These are phyloP conservation scores for Cyclostephanos tholiformis DNA, from an alignment of 108 stramenopile genomes.

Conservation along the genomic window DNA sequence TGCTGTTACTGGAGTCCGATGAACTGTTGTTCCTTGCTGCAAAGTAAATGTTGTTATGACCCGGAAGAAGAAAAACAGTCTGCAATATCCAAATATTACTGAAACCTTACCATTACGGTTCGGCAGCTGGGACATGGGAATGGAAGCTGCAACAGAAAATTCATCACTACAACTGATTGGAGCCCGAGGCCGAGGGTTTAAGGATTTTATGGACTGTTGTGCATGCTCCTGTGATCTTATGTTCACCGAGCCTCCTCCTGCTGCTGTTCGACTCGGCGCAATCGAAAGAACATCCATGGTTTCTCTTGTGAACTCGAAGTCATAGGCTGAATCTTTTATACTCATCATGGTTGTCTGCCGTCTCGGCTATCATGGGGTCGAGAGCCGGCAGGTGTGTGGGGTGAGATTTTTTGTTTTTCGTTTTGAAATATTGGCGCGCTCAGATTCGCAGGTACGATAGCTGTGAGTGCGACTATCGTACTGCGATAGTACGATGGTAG, in stretches of 20 bases:
- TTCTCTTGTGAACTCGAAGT: slow-evolving; percentile 19
- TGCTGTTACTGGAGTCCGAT: neutral
- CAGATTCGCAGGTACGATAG: too few species aligned
- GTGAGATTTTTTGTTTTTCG: too few species aligned
- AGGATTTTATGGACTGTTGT: neutral
- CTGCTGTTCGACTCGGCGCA: slow-evolving; percentile 2
- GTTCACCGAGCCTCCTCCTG: slow-evolving; percentile 11
- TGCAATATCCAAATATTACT: slow-evolving; percentile 2
- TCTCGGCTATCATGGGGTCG: too few species aligned
- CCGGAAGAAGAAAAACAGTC: neutral
- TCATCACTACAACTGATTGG: slow-evolving; percentile 5
- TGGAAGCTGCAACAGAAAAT: slow-evolving; percentile 11
- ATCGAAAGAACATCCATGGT: slow-evolving; percentile 20
- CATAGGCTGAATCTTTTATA: slow-evolving; percentile 7
- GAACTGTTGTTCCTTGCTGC: neutral
- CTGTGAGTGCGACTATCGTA: too few species aligned
- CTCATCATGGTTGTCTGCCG: slow-evolving; percentile 2
- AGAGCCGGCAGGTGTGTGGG: neutral
- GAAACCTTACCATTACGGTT: slow-evolving; percentile 1
- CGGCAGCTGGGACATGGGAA: neutral
- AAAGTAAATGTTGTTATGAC: neutral
- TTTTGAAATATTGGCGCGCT: too few species aligned
- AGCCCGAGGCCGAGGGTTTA: slow-evolving; percentile 11
- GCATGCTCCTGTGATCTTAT: slow-evolving; percentile 3
- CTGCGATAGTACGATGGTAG: too few species aligned